Percentiles rank a stretch among this genome's conserved stretches.
These are phyloP conservation scores for Cubamyces lactineus DNA, from an alignment of 768 basidiomycete species.

Conservation along the genomic window DNA sequence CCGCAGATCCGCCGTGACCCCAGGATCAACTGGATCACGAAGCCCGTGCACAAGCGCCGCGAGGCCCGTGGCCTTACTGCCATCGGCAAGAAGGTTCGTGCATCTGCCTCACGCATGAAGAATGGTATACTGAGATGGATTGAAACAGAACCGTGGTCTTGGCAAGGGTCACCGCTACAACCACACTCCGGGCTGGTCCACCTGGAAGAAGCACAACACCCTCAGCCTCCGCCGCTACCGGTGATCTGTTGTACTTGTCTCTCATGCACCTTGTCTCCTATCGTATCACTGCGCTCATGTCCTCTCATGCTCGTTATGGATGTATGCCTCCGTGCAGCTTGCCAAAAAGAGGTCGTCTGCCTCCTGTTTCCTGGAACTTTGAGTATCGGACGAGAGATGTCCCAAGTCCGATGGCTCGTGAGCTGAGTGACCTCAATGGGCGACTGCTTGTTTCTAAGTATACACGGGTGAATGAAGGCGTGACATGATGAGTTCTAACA, in stretches of 20 bases:
- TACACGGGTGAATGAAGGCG: not conserved
- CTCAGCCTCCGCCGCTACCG: slow-evolving; percentile 89
- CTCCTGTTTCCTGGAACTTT: slow-evolving; percentile 2
- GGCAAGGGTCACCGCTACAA: slow-evolving; percentile 96
- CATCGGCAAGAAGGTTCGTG: slow-evolving; percentile 87
- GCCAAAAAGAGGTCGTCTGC: slow-evolving; percentile 24
- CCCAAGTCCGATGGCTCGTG: too few species aligned
- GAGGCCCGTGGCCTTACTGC: slow-evolving; percentile 97
- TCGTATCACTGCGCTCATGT: slow-evolving; percentile 30
- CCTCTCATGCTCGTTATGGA: slow-evolving; percentile 35
- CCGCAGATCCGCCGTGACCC: slow-evolving; percentile 88
- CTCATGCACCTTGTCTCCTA: slow-evolving; percentile 35
- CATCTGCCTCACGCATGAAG: slow-evolving; percentile 1
- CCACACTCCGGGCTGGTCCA: slow-evolving; percentile 86
- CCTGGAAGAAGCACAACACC: slow-evolving; percentile 99
- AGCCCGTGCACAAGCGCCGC: slow-evolving; percentile 98
- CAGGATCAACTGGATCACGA: slow-evolving; percentile 98
- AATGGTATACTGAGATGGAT: slow-evolving; percentile 5
- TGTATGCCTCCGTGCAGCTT: slow-evolving; percentile 34
- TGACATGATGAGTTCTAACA: not conserved
- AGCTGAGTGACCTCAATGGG: too few species aligned
- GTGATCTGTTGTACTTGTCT: slow-evolving; percentile 43
- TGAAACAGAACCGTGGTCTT: slow-evolving; percentile 87
- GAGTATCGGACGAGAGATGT: too few species aligned
- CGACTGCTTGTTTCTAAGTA: slow-evolving; percentile 5